Base-by-base conservation (phyloP, 331 rosid genomes). In the Quercus lobata region DNA sequence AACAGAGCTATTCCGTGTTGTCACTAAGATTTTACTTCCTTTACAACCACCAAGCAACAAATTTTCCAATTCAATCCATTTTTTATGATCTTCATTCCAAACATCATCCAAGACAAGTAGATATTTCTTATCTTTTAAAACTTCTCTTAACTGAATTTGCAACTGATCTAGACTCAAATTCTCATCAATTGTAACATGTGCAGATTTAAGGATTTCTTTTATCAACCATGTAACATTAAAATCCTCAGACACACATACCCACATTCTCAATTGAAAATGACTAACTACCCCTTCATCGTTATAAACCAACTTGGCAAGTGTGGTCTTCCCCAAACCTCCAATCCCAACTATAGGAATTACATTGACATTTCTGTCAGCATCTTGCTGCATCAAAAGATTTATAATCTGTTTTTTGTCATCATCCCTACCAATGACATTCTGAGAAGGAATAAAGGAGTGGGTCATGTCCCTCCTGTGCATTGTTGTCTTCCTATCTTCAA, bases 11-110 rank as follows among this genome's bases (percentile, higher is more conserved):
- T 7, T 57, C 0, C 82, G 81, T 2, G 86, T 82, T 0, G 78
- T 85, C 46, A 86, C 78, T 25, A 86, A 0, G 25, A 83, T 60
- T 41, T 75, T 81, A 72, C 87, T 81, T 75, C 79, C 87, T 1
- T 8, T 10, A 0, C 7, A 72, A 2, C 73, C 72, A 0, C 8
- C 79, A 57, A 1, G 19, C 12, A 83, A 17, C 56, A 83, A 65
- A 57, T 72, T 1, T 66, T 65, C 29, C 77, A 83, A 14, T 22
- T 83, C 24, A 18, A 12, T 2, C 89, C 84, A 83, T 19, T 76
- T 62, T 1, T 1, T 37, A 14, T 3, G 65, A 17, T 74, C 61
- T 1, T 54, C 76, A 0, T 78, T 78, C 87, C 87, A 81, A 12
- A 83, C 75, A 5, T 83, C 72, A 12, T 86, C 87, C 7, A 86